A percentile compares a stretch with the other conserved stretches of the same genome.
Conservation (phyloP, 352 stramenopile genomes). For the Bremia lactucae region DNA sequence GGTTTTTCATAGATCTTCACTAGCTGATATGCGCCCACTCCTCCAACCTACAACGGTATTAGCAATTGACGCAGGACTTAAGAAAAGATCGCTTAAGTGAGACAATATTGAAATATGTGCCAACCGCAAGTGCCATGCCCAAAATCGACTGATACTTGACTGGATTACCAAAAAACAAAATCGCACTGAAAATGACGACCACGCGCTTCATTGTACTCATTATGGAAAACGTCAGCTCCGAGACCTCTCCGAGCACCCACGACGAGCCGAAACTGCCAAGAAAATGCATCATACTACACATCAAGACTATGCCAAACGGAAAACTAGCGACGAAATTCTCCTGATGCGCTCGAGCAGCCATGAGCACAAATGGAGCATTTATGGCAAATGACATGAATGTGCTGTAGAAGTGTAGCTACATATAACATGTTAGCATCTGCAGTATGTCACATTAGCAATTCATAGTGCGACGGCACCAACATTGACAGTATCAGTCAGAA, state of each 20-base stretch:
- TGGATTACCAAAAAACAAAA: constrained; percentile 78
- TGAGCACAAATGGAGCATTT: constrained; percentile 67
- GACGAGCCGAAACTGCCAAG: constrained; percentile 71
- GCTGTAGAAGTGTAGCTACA: constrained; percentile 81
- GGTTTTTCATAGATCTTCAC: constrained; percentile 62
- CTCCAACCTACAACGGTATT: constrained; percentile 28
- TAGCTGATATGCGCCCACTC: constrained; percentile 69
- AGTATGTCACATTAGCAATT: too few relatives aligned
- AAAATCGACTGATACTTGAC: constrained; percentile 57
- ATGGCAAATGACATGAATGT: constrained; percentile 75
- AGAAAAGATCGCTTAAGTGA: background rate
- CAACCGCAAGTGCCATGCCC: constrained; percentile 68
- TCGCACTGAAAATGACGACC: constrained; percentile 76
- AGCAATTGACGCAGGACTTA: background rate
- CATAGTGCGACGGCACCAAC: constrained; percentile 48
- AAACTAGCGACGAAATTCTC: constrained; percentile 62
- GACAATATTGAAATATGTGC: constrained; percentile 2
- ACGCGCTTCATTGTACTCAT: constrained; percentile 87
- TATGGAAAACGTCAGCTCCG: constrained; percentile 84
- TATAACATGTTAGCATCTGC: background rate
- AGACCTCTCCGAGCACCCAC: constrained; percentile 76
- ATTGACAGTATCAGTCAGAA: constrained; percentile 72
- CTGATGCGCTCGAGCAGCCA: constrained; percentile 33
- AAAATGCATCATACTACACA: constrained; percentile 81
- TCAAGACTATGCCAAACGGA: constrained; percentile 55